Evolutionary conservation across 2,329 filamentous ascomycete genomes (phyloP).

Genomic region (Blumeria hordei): DNA sequence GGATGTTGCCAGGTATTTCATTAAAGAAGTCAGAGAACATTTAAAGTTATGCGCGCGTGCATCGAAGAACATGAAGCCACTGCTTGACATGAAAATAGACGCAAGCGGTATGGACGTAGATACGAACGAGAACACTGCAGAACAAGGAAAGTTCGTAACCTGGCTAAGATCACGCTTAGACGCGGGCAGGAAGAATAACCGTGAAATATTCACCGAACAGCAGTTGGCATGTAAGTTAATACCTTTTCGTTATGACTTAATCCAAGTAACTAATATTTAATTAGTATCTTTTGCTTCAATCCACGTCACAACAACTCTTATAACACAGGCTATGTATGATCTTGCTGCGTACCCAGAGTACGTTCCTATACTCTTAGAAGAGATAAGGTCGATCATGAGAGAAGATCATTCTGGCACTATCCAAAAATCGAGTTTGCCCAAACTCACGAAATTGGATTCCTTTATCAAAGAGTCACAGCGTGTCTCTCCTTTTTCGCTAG

Average conservation of each 20-base stretch:
- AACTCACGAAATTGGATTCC: background rate
- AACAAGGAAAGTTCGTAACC: background rate
- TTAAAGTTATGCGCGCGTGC: background rate
- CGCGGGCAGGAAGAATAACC: background rate
- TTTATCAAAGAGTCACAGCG: slow-evolving; percentile 1
- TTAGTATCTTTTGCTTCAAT: slow-evolving; percentile 23
- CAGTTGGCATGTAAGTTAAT: background rate
- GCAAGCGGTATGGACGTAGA: background rate
- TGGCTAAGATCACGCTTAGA: background rate
- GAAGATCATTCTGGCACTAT: background rate
- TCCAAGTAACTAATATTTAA: background rate
- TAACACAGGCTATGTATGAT: slow-evolving; percentile 26
- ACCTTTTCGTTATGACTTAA: background rate
- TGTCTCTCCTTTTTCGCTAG: background rate
- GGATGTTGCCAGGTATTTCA: background rate
- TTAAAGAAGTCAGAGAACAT: background rate
- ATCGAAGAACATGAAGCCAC: background rate
- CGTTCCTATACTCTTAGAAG: background rate
- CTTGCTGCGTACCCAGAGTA: slow-evolving; percentile 24
- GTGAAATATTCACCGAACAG: background rate
- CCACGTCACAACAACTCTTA: slow-evolving; percentile 22
- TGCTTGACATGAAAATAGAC: background rate
- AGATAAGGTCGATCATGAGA: background rate
- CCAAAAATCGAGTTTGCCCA: background rate
- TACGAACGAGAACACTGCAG: background rate